These are phyloP conservation scores for Linanthus parryae DNA, from an alignment of 148 eudicot species.

Conservation along the genomic window DNA sequence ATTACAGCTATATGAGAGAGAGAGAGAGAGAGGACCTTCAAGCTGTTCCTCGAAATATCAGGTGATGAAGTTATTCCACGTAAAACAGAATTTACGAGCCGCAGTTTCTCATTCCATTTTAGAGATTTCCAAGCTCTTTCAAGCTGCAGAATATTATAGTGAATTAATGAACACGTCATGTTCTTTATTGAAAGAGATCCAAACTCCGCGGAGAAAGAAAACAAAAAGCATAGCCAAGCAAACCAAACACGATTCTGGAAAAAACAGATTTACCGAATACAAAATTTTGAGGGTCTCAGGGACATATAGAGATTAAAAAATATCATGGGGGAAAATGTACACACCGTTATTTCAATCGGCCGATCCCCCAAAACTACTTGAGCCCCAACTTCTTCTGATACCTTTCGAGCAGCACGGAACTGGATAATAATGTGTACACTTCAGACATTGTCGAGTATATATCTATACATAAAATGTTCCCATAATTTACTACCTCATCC, in stretches of 20 bases:
- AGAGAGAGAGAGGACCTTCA: constrained; percentile 42
- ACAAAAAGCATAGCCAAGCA: too few species aligned
- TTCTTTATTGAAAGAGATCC: too few species aligned
- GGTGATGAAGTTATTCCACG: constrained; percentile 64
- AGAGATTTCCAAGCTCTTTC: constrained; percentile 95
- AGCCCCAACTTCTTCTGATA: constrained; percentile 85
- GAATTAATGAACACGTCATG: too few species aligned
- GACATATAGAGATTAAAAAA: not conserved
- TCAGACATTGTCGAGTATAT: not conserved
- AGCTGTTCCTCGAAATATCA: constrained; percentile 33
- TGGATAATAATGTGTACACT: constrained; percentile 17
- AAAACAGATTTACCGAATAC: not conserved
- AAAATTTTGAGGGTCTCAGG: not conserved
- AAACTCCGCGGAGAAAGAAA: too few species aligned
- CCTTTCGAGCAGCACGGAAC: constrained; percentile 90
- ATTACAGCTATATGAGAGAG: not conserved
- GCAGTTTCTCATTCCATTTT: constrained; percentile 61
- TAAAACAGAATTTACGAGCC: constrained; percentile 47
- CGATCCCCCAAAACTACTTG: constrained; percentile 94
- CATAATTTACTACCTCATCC: constrained; percentile 56
- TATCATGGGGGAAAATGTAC: constrained; percentile 14
- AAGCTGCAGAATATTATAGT: constrained; percentile 46
- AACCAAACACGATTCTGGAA: too few species aligned
- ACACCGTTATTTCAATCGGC: constrained; percentile 87
- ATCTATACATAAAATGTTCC: not conserved